Percentiles rank a stretch among this genome's conserved stretches.
These are phyloP conservation scores for Moesziomyces antarcticus DNA, from an alignment of 1,284 basidiomycete species.

Conservation along the genomic window DNA sequence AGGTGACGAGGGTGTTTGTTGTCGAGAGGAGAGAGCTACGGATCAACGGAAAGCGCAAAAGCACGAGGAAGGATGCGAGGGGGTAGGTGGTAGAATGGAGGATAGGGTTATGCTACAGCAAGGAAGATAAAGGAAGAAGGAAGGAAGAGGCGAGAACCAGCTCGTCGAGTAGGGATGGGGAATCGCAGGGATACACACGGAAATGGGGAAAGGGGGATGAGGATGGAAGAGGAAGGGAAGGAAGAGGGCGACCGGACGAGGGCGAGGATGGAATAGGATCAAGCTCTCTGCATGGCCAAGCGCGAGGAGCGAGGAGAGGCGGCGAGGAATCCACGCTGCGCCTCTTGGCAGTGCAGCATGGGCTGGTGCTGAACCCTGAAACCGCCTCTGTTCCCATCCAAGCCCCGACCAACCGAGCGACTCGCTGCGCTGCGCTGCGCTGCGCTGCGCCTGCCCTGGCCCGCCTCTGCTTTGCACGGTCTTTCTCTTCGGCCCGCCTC, in stretches of 20 bases:
- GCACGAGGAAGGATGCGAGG: neutral
- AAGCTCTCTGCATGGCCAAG: constrained; percentile 2
- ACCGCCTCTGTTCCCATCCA: constrained; percentile 1
- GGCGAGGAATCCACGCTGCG: constrained; percentile 19
- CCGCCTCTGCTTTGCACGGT: no score
- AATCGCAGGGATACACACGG: constrained; percentile 25
- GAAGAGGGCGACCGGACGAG: constrained; percentile 3
- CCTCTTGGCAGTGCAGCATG: constrained; percentile 12
- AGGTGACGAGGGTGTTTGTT: neutral
- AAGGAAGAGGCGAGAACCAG: constrained; percentile 31
- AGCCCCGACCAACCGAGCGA: constrained; percentile 7
- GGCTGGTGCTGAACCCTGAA: no score
- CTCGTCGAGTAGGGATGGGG: constrained; percentile 23
- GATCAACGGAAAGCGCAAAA: constrained; percentile 31
- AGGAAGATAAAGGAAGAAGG: constrained; percentile 3
- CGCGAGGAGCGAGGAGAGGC: constrained; percentile 9
- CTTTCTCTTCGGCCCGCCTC: no score
- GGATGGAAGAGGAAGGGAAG: constrained; percentile 10
- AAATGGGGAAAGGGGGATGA: constrained; percentile 7
- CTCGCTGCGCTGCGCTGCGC: no score
- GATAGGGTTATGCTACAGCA: constrained; percentile 2
- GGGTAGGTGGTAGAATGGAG: constrained; percentile 7
- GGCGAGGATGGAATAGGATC: neutral
- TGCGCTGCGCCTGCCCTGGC: neutral
- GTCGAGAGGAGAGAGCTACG: constrained; percentile 12